Base-by-base conservation (phyloP, 1,139 yeast species). In the Candida pseudoviswanathii region DNA sequence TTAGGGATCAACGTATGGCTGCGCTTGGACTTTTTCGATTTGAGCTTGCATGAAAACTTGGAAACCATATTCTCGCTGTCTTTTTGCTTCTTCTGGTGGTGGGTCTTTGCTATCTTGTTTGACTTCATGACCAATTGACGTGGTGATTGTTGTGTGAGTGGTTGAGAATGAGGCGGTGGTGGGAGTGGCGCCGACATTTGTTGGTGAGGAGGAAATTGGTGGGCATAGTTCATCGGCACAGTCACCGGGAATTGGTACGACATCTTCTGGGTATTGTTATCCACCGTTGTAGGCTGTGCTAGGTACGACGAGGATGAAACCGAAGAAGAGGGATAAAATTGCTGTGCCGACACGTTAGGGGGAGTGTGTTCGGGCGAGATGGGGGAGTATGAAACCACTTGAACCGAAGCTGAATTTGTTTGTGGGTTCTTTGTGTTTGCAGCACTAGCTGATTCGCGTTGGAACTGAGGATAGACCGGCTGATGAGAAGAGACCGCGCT, bases 1-100 rank as follows among this genome's bases (percentile, higher is more conserved):
- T 49, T 46, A 26, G 53, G 46, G 25, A 45, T 47, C 10, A 48
- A 37, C 7, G 40, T 33, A 29, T 30, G 37, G 45, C 32, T 30
- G 26, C 43, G 39, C 16, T 39, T 45, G 33, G 44, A 16, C 27
- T 43, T 46, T 22, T 46, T 43, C 4, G 40, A 7, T 22, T 42
- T 48, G 5, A 27, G 21, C 21, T 43, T 43, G 8, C 16, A 10
- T 8, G 45, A 21, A 36, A 43, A 34, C 21, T 43, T 43, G 7
- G 30, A n/a, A 29, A 43, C 41, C 41, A 34, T 25, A 3, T 9
- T 33, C 9, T 42, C 40, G 26, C 11, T 42, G 26, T 27, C 25
- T 27, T 11, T 39, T 3, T n/a, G 30, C 16, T 29, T 39, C 26
- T 16, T 39, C 6, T 16, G 25, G 21, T 27, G 11, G 4, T 16